Evolutionary conservation across 1,284 basidiomycete species (phyloP).

Genomic region (Ustilago loliicola): DNA sequence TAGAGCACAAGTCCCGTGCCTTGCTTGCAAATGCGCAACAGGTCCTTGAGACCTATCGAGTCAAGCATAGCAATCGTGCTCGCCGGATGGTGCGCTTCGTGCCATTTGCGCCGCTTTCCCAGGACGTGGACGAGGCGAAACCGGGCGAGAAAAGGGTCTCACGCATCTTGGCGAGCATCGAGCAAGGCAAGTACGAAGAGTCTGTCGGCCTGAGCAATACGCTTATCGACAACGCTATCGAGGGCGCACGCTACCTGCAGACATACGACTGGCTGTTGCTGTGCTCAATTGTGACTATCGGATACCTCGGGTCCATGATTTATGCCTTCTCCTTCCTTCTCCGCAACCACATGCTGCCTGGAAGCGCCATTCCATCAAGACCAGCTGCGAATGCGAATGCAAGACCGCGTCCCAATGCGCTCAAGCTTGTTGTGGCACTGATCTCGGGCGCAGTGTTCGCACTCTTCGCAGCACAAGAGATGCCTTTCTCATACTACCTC

Average conservation of each 20-base stretch:
- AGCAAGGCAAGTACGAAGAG: conserved; percentile 72
- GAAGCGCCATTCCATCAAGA: conserved; percentile 6
- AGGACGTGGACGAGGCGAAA: conserved; percentile 50
- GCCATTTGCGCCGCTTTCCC: conserved; percentile 41
- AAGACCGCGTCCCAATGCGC: conserved; percentile 1
- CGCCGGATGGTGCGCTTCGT: conserved; percentile 53
- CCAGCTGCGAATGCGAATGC: background rate
- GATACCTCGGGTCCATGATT: conserved; percentile 82
- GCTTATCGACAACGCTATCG: conserved; percentile 76
- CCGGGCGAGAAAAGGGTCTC: conserved; percentile 69
- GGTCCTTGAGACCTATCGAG: conserved; percentile 82
- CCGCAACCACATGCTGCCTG: conserved; percentile 47
- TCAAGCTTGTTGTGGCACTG: conserved; percentile 34
- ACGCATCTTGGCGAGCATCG: conserved; percentile 70
- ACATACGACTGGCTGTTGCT: conserved; percentile 85
- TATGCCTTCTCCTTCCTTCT: conserved; percentile 67
- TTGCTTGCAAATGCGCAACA: conserved; percentile 81
- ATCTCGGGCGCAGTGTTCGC: conserved; percentile 51
- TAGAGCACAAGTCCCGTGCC: conserved; percentile 75
- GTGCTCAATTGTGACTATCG: conserved; percentile 78
- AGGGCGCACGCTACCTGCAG: conserved; percentile 84
- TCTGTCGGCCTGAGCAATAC: conserved; percentile 75
- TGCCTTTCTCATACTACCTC: conserved; percentile 81
- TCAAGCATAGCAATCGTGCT: conserved; percentile 75
- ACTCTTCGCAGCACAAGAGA: conserved; percentile 77